These are phyloP conservation scores for Achaetomiella virescens DNA, from an alignment of 495 filamentous ascomycete genomes.

Conservation along the genomic window DNA sequence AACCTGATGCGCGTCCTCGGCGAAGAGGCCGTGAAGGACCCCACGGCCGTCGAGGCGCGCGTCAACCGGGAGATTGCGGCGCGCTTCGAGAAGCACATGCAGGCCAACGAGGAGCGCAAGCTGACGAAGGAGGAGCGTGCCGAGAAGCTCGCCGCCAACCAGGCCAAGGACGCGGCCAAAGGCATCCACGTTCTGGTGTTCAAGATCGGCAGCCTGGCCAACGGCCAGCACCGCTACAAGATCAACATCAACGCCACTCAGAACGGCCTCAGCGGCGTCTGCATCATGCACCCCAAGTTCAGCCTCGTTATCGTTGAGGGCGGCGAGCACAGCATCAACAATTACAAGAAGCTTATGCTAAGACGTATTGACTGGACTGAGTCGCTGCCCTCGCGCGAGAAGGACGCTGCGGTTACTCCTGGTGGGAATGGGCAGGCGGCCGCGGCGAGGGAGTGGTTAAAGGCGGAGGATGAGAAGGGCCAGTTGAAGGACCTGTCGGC, in stretches of 20 bases:
- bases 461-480: slow-evolving; percentile 71
- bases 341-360: slow-evolving; percentile 82
- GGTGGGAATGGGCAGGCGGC: slow-evolving; percentile 41
- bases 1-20: slow-evolving; percentile 98
- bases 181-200: slow-evolving; percentile 81
- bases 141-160: slow-evolving; percentile 77
- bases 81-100: slow-evolving; percentile 67
- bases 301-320: slow-evolving; percentile 89
- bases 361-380: slow-evolving; percentile 94
- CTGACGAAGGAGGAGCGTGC: slow-evolving; percentile 83
- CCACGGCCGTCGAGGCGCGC: slow-evolving; percentile 90
- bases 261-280: slow-evolving; percentile 74
- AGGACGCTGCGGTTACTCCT: slow-evolving; percentile 32
- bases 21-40: slow-evolving; percentile 94
- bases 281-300: slow-evolving; percentile 81
- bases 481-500: slow-evolving; percentile 68
- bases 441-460: slow-evolving; percentile 62
- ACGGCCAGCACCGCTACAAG: slow-evolving; percentile 88
- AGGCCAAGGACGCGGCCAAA: slow-evolving; percentile 80
- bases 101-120: slow-evolving; percentile 79
- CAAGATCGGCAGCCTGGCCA: slow-evolving; percentile 79
- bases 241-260: slow-evolving; percentile 88
- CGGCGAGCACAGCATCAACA: slow-evolving; percentile 67
- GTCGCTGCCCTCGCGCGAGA: slow-evolving; percentile 62
- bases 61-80: slow-evolving; percentile 88